A percentile compares a stretch with the other conserved stretches of the same genome.
Evolutionary conservation across 148 eudicot genomes (phyloP).

Genomic region (Pouteria glomerata): DNA sequence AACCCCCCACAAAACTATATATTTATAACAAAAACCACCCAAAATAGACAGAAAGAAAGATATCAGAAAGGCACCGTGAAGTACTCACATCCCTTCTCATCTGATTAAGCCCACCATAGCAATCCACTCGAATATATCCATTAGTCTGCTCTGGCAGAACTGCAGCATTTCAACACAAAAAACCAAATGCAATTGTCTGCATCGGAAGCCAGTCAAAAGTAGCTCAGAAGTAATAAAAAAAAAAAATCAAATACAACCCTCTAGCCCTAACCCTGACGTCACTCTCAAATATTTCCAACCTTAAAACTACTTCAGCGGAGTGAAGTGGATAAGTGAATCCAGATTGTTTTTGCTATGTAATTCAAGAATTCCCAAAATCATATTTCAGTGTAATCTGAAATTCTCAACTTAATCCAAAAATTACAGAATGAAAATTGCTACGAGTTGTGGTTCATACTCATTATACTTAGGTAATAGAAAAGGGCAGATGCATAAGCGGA

Average conservation of each 20-base stretch:
- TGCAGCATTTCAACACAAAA: slow-evolving; percentile 88
- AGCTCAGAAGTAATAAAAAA: slow-evolving; percentile 37
- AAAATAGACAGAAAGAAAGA: slow-evolving; percentile 5
- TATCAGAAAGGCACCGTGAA: neutral
- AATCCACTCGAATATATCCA: slow-evolving; percentile 95
- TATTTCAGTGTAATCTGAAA: neutral
- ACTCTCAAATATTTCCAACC: neutral
- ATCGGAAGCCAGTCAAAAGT: slow-evolving; percentile 55
- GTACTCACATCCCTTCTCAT: slow-evolving; percentile 92
- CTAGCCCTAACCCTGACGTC: neutral
- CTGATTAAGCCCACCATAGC: slow-evolving; percentile 99
- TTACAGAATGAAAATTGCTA: slow-evolving; percentile 1
- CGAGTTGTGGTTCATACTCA: no score
- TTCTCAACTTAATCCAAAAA: neutral
- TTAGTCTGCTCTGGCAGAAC: slow-evolving; percentile 75
- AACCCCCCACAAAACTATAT: neutral
- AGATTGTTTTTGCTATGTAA: neutral
- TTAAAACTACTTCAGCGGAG: neutral
- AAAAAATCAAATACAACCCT: slow-evolving; percentile 1
- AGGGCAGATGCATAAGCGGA: no score
- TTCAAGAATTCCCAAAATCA: neutral
- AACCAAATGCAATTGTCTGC: slow-evolving; percentile 79
- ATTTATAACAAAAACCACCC: neutral
- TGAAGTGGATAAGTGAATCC: neutral
- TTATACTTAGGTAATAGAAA: no score